phyloP scores from a whole-genome alignment of 192 early-diverging fungal genomes.

The Dissophora globulifera region DNA sequence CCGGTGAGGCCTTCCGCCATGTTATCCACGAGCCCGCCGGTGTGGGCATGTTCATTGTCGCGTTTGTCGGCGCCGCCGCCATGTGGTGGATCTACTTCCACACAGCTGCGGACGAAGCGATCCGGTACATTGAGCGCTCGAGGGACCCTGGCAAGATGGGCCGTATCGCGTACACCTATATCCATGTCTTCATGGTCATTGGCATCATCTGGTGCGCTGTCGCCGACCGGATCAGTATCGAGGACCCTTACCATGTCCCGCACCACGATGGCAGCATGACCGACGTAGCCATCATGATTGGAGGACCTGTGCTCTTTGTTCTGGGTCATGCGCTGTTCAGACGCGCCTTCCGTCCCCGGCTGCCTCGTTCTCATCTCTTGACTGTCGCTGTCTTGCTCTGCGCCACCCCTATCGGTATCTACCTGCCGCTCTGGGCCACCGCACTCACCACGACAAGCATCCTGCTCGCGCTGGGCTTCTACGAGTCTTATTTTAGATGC shows the following conservation, averaged over 20 bases:
- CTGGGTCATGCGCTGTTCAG: slow-evolving; percentile 41
- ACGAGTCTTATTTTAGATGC: slow-evolving; percentile 34
- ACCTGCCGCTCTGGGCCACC: slow-evolving; percentile 27
- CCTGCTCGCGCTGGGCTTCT: slow-evolving; percentile 4
- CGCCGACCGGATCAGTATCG: slow-evolving; percentile 33
- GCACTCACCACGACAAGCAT: slow-evolving; percentile 23
- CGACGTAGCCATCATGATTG: slow-evolving; percentile 35
- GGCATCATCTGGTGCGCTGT: slow-evolving; percentile 43
- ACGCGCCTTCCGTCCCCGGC: slow-evolving; percentile 10
- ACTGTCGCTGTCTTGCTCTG: slow-evolving; percentile 21
- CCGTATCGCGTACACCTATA: slow-evolving; percentile 37
- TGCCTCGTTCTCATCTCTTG: slow-evolving; percentile 15
- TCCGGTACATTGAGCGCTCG: slow-evolving; percentile 20
- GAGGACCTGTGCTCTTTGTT: slow-evolving; percentile 32
- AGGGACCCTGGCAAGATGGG: slow-evolving; percentile 42
- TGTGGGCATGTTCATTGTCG: slow-evolving; percentile 34
- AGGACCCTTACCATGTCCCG: slow-evolving; percentile 17
- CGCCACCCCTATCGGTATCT: slow-evolving; percentile 30
- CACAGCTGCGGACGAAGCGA: slow-evolving; percentile 23
- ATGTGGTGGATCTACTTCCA: slow-evolving; percentile 55
- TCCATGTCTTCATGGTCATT: slow-evolving; percentile 37
- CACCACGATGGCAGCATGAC: slow-evolving; percentile 24
- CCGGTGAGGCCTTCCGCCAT: slow-evolving; percentile 29
- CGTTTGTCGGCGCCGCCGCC: slow-evolving; percentile 22
- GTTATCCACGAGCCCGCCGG: slow-evolving; percentile 19